phyloP scores from a whole-genome alignment of 2,329 filamentous ascomycete genomes.

The Fusarium sp. region DNA sequence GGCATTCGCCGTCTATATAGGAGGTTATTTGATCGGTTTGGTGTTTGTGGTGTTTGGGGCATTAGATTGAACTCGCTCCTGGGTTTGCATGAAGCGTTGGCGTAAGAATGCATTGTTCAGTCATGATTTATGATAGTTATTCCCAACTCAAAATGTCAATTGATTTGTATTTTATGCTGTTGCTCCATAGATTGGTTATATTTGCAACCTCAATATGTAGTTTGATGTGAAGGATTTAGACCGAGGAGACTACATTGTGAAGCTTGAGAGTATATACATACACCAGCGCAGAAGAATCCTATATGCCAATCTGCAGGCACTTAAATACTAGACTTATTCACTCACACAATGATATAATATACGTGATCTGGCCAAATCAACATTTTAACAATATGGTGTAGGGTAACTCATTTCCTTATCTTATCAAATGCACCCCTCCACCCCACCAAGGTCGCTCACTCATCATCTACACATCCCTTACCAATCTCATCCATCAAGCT shows the following conservation, averaged over 20 bases:
- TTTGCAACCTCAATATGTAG: too few species aligned
- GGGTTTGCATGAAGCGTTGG: slow-evolving; percentile 30
- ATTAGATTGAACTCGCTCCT: slow-evolving; percentile 19
- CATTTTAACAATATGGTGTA: background rate
- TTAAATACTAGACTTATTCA: accelerated
- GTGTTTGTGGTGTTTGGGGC: background rate
- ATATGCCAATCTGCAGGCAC: accelerated
- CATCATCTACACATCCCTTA: slow-evolving; percentile 37
- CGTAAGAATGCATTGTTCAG: slow-evolving; percentile 22
- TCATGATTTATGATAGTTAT: slow-evolving; percentile 30
- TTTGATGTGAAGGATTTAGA: too few species aligned
- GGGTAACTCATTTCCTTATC: slow-evolving; percentile 26
- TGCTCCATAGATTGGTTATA: too few species aligned
- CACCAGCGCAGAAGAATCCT: accelerated
- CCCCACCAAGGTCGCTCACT: slow-evolving; percentile 29
- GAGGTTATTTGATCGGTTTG: background rate
- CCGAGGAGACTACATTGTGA: accelerated
- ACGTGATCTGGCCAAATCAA: background rate
- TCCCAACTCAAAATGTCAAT: slow-evolving; percentile 17
- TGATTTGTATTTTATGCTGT: background rate
- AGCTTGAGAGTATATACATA: accelerated
- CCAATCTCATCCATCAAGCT: slow-evolving; percentile 27
- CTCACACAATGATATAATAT: background rate
- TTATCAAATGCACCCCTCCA: slow-evolving; percentile 24
- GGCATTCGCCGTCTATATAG: slow-evolving; percentile 13